Percentiles rank a stretch among this genome's conserved stretches.
These are phyloP conservation scores for Neurospora crassa DNA, from an alignment of 2,329 filamentous ascomycete genomes.

Conservation along the genomic window DNA sequence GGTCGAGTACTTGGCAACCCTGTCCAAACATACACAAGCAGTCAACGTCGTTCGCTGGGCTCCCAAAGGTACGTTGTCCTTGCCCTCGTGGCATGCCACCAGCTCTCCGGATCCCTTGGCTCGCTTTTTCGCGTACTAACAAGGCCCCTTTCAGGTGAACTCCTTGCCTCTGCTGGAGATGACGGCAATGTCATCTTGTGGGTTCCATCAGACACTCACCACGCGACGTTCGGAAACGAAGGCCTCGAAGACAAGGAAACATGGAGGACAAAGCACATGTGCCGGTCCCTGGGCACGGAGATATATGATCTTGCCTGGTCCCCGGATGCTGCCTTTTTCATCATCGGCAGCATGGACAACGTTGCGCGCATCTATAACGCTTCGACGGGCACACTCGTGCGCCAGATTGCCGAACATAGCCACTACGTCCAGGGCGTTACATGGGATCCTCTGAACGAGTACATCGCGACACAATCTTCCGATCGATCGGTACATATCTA, in stretches of 20 bases:
- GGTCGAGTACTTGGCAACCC: constrained; percentile 83
- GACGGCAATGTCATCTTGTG: constrained; percentile 96
- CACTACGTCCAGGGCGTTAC: constrained; percentile 98
- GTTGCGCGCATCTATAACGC: constrained; percentile 95
- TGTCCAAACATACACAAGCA: constrained; percentile 89
- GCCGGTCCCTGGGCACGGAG: constrained; percentile 84
- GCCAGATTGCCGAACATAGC: constrained; percentile 93
- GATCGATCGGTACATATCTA: constrained; percentile 98
- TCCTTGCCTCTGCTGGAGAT: constrained; percentile 89
- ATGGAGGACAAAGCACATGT: constrained; percentile 97
- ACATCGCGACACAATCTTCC: constrained; percentile 94
- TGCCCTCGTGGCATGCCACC: not conserved
- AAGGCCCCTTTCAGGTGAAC: constrained; percentile 54
- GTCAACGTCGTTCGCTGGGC: constrained; percentile 97
- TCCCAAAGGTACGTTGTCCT: constrained; percentile 61
- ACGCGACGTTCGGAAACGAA: constrained; percentile 65
- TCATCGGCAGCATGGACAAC: constrained; percentile 99
- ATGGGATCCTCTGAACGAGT: constrained; percentile 97
- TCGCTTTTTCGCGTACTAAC: not conserved
- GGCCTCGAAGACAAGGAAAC: constrained; percentile 87
- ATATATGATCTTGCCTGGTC: constrained; percentile 99
- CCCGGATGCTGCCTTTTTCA: constrained; percentile 91
- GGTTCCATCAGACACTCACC: constrained; percentile 74
- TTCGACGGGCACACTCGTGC: constrained; percentile 68
- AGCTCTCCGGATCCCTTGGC: not conserved